A percentile compares a stretch with the other conserved stretches of the same genome.
Evolutionary conservation across 257 asterid genomes (phyloP).

Genomic region (Nicotiana paniculata): DNA sequence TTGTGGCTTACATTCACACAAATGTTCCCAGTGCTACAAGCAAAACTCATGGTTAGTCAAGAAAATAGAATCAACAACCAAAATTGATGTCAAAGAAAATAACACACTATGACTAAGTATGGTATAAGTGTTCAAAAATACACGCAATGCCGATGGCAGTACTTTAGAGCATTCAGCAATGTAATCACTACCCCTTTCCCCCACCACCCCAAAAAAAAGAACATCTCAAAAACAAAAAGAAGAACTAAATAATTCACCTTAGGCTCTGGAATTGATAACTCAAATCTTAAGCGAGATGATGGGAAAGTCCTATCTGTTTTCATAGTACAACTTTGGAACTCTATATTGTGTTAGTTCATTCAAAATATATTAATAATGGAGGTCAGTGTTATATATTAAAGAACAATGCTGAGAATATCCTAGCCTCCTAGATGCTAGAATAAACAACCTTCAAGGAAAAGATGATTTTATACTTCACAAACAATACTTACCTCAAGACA

Average conservation of each 20-base stretch:
- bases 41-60: conserved; percentile 3
- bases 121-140: not conserved
- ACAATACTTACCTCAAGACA: conserved; percentile 75
- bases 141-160: not conserved
- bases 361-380: too few species aligned
- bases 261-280: not conserved
- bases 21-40: conserved; percentile 88
- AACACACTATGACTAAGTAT: not conserved
- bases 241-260: not conserved
- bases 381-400: not conserved
- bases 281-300: not conserved
- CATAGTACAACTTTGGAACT: not conserved
- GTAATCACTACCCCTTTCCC: not conserved
- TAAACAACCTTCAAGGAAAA: not conserved
- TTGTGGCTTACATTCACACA: conserved; percentile 21
- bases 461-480: not conserved
- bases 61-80: not conserved
- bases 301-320: not conserved
- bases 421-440: not conserved
- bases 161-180: not conserved
- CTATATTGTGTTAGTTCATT: not conserved
- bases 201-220: too few species aligned
- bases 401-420: not conserved
- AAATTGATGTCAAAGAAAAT: not conserved
- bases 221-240: not conserved